Conservation (phyloP, 1,139 yeast species). For the Lizanozyma gosingica region DNA sequence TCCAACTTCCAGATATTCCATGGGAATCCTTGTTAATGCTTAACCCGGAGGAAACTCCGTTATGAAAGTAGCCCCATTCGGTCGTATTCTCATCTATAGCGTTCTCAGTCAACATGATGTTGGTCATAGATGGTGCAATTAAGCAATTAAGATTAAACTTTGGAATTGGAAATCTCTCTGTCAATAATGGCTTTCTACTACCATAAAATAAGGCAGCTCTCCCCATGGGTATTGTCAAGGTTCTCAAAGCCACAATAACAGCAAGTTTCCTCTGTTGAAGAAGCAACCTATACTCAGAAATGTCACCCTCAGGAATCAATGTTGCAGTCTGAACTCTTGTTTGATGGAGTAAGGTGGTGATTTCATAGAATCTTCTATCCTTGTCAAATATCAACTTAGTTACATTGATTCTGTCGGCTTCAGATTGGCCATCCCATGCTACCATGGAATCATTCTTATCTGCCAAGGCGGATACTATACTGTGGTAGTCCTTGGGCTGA, state of each 20-base stretch:
- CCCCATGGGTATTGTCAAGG: constrained; percentile 71
- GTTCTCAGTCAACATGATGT: constrained; percentile 51
- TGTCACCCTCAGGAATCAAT: constrained; percentile 24
- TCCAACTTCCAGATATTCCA: constrained; percentile 88
- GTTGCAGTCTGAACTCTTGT: constrained; percentile 50
- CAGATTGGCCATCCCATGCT: constrained; percentile 63
- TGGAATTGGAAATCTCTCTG: constrained; percentile 80
- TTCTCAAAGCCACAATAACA: constrained; percentile 55
- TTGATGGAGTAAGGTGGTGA: constrained; percentile 61
- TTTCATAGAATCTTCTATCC: constrained; percentile 76
- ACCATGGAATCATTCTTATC: constrained; percentile 40
- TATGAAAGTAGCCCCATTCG: constrained; percentile 88
- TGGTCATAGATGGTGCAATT: constrained; percentile 60
- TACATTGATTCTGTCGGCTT: constrained; percentile 56
- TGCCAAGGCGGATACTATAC: constrained; percentile 36
- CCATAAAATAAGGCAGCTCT: constrained; percentile 66
- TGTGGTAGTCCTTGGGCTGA: constrained; percentile 33
- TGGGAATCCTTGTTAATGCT: constrained; percentile 61
- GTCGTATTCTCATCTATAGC: constrained; percentile 40
- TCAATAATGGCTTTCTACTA: constrained; percentile 67
- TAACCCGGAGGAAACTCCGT: constrained; percentile 85
- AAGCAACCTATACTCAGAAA: constrained; percentile 51
- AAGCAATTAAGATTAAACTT: constrained; percentile 61
- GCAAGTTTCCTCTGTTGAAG: constrained; percentile 57
- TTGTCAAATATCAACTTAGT: constrained; percentile 65